These are phyloP conservation scores for Hyaloscypha finlandica DNA, from an alignment of 495 filamentous ascomycete species.

Conservation along the genomic window DNA sequence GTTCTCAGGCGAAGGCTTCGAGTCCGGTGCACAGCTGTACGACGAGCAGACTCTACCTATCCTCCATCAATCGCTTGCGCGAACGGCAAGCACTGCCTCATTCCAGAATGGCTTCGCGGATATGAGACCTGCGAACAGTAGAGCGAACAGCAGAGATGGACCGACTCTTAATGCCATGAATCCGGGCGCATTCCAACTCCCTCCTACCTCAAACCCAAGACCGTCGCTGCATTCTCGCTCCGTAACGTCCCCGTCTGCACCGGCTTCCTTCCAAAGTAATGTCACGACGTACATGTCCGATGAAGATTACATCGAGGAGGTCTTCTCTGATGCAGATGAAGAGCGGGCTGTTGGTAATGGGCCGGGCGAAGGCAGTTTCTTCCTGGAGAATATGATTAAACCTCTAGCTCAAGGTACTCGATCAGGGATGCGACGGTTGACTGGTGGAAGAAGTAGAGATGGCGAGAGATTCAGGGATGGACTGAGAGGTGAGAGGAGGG, in stretches of 20 bases:
- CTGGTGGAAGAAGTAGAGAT: constrained; percentile 61
- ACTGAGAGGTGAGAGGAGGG: constrained; percentile 49
- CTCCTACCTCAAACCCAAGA: constrained; percentile 36
- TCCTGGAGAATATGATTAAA: constrained; percentile 68
- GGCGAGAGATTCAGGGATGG: constrained; percentile 62
- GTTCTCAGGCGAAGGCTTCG: constrained; percentile 57
- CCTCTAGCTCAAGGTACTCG: constrained; percentile 54
- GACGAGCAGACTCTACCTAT: constrained; percentile 94
- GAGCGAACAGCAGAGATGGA: constrained; percentile 35
- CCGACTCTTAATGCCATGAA: constrained; percentile 61
- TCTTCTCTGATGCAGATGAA: constrained; percentile 56
- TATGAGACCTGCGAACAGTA: constrained; percentile 49
- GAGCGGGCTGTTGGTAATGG: constrained; percentile 38
- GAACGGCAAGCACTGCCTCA: constrained; percentile 70
- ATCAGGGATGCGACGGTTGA: constrained; percentile 67
- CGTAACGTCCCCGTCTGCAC: constrained; percentile 67
- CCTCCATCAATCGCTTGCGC: constrained; percentile 74
- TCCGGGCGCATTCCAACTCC: constrained; percentile 56
- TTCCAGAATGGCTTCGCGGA: constrained; percentile 91
- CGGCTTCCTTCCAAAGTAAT: constrained; percentile 55
- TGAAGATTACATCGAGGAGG: constrained; percentile 50
- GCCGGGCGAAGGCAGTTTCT: constrained; percentile 52
- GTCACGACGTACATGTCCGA: constrained; percentile 56
- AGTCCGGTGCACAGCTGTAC: constrained; percentile 83
- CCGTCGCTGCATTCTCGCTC: constrained; percentile 69